These are phyloP conservation scores for Roridomyces roridus DNA, from an alignment of 768 basidiomycete species.

Conservation along the genomic window DNA sequence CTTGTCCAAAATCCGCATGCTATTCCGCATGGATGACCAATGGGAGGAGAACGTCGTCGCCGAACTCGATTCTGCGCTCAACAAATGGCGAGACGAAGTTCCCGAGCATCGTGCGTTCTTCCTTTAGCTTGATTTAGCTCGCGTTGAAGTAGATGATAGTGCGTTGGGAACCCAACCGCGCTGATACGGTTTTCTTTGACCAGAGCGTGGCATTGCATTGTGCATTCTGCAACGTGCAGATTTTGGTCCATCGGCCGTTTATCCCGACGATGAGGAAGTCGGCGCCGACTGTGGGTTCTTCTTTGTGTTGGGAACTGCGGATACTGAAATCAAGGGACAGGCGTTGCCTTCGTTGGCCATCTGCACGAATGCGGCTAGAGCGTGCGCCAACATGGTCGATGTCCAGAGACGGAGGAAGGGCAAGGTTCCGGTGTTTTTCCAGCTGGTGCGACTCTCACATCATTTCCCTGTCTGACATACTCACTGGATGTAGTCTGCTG, in stretches of 20 bases:
- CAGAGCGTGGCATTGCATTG: constrained; percentile 63
- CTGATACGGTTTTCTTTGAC: constrained; percentile 49
- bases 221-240: constrained; percentile 60
- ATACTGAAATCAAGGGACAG: not conserved
- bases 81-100: constrained; percentile 58
- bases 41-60: constrained; percentile 73
- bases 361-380: constrained; percentile 83
- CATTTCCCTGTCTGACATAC: not conserved
- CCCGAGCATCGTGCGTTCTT: constrained; percentile 52
- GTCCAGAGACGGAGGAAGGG: constrained; percentile 40
- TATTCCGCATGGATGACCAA: constrained; percentile 50
- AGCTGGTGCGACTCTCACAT: constrained; percentile 32
- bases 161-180: constrained; percentile 48
- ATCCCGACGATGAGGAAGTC: constrained; percentile 69
- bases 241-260: constrained; percentile 81
- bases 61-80: constrained; percentile 78
- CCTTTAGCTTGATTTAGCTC: constrained; percentile 59
- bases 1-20: constrained; percentile 63
- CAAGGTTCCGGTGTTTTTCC: constrained; percentile 37
- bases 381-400: constrained; percentile 76
- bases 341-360: constrained; percentile 75
- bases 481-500: constrained; percentile 33
- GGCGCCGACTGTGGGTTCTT: constrained; percentile 27
- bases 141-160: constrained; percentile 31
- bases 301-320: not conserved